Evolutionary conservation across 352 stramenopile species (phyloP).

Genomic region (Globisporangium radiosum): DNA sequence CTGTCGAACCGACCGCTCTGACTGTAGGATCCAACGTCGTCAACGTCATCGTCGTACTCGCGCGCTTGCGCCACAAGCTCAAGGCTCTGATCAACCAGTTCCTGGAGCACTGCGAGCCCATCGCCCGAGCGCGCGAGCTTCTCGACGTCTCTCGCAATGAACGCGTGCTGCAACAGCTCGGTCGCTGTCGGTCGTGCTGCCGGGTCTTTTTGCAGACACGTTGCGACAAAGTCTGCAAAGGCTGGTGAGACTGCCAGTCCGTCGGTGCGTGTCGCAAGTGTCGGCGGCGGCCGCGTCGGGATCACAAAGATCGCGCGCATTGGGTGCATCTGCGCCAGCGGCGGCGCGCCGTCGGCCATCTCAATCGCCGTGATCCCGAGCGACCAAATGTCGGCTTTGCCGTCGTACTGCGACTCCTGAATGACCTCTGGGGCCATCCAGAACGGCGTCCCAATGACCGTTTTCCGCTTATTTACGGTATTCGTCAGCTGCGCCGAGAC

Average conservation of each 20-base stretch:
- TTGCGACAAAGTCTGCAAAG: slow-evolving; percentile 52
- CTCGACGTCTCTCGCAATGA: slow-evolving; percentile 54
- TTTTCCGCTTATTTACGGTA: slow-evolving; percentile 89
- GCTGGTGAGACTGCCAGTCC: slow-evolving; percentile 28
- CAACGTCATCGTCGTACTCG: slow-evolving; percentile 33
- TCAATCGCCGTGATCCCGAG: slow-evolving; percentile 89
- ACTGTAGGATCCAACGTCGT: slow-evolving; percentile 10
- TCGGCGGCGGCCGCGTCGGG: slow-evolving; percentile 51
- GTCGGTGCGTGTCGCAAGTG: slow-evolving; percentile 26
- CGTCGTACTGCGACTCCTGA: slow-evolving; percentile 78
- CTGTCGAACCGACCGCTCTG: slow-evolving; percentile 45
- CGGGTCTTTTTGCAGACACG: slow-evolving; percentile 65
- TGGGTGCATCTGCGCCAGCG: slow-evolving; percentile 81
- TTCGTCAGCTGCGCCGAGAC: slow-evolving; percentile 86
- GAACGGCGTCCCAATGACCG: slow-evolving; percentile 87
- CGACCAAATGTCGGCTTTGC: slow-evolving; percentile 80
- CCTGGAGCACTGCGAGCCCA: slow-evolving; percentile 53
- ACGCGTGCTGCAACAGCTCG: slow-evolving; percentile 50
- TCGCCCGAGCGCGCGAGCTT: slow-evolving; percentile 25
- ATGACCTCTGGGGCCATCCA: slow-evolving; percentile 92
- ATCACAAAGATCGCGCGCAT: slow-evolving; percentile 85
- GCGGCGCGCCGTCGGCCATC: slow-evolving; percentile 80
- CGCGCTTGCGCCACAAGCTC: slow-evolving; percentile 54
- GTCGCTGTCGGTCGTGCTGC: slow-evolving; percentile 35
- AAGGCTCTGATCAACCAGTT: slow-evolving; percentile 65